A percentile compares a stretch with the other conserved stretches of the same genome.
Evolutionary conservation across 129 eudicot species (phyloP).

Genomic region (Flaveria trinervia): DNA sequence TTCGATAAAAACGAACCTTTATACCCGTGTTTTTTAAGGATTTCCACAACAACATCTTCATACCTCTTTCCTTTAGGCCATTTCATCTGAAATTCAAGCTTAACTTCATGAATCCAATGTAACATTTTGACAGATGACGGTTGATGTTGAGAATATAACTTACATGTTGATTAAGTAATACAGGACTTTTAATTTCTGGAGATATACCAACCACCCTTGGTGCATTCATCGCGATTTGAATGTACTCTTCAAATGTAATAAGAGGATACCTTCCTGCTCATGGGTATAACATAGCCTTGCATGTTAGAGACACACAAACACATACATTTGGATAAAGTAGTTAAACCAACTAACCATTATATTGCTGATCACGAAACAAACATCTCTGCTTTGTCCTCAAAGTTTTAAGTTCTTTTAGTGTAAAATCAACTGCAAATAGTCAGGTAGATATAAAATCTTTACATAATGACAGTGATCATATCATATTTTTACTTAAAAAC

Average conservation of each 20-base stretch:
- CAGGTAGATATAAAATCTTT: slow-evolving; percentile 1
- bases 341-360: slow-evolving; percentile 59
- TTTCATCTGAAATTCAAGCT: slow-evolving; percentile 57
- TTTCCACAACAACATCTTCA: slow-evolving; percentile 86
- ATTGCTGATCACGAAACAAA: slow-evolving; percentile 75
- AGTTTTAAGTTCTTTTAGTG: slow-evolving; percentile 69
- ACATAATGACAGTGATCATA: not conserved
- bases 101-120: slow-evolving; percentile 3
- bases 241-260: slow-evolving; percentile 86
- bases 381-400: slow-evolving; percentile 73
- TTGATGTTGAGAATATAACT: slow-evolving; percentile 33
- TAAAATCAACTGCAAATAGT: slow-evolving; percentile 77
- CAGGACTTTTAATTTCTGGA: slow-evolving; percentile 91
- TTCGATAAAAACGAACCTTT: slow-evolving; percentile 82
- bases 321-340: slow-evolving; percentile 3
- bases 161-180: slow-evolving; percentile 78
- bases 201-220: slow-evolving; percentile 90
- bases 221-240: slow-evolving; percentile 78
- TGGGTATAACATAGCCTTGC: slow-evolving; percentile 6
- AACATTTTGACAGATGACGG: not conserved
- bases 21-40: slow-evolving; percentile 74
- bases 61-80: slow-evolving; percentile 84
- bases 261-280: slow-evolving; percentile 74
- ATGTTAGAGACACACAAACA: not conserved
- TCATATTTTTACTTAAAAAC: not conserved